Conservation (phyloP, 441 rosid species). For the Omphalea diandra region DNA sequence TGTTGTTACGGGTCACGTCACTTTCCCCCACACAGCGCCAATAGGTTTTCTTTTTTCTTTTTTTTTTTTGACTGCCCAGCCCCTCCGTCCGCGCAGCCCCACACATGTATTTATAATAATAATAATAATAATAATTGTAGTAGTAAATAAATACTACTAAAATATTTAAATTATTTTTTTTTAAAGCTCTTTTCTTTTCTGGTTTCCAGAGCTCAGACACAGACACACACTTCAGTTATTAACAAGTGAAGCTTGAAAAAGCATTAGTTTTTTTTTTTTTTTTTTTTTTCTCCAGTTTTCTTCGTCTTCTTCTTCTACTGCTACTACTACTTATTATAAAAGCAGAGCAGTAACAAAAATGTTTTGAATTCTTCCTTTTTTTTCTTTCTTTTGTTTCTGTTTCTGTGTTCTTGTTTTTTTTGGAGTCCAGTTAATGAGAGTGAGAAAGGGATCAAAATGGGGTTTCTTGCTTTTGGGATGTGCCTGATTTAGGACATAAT, state of each 20-base stretch:
- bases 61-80: conserved; percentile 63
- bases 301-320: too few relatives aligned
- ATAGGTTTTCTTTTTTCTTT: too few relatives aligned
- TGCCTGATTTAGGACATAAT: conserved; percentile 23
- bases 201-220: background rate
- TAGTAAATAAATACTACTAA: too few relatives aligned
- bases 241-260: conserved; percentile 28
- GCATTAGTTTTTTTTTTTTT: conserved; percentile 26
- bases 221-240: conserved; percentile 28
- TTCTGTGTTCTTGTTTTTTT: conserved; percentile 27
- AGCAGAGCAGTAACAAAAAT: conserved; percentile 14
- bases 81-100: too few relatives aligned
- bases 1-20: conserved; percentile 39
- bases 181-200: conserved; percentile 11
- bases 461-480: conserved; percentile 1
- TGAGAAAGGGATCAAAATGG: background rate
- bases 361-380: conserved; percentile 14
- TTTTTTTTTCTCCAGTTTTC: background rate
- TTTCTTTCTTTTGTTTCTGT: background rate
- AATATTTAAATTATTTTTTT: too few relatives aligned
- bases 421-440: conserved; percentile 32
- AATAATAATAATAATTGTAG: too few relatives aligned
- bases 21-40: conserved; percentile 43
- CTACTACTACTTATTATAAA: too few relatives aligned
- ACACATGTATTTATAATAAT: too few relatives aligned